Conservation (phyloP, 2,329 filamentous ascomycete species). For the Hypoxylon sp. region DNA sequence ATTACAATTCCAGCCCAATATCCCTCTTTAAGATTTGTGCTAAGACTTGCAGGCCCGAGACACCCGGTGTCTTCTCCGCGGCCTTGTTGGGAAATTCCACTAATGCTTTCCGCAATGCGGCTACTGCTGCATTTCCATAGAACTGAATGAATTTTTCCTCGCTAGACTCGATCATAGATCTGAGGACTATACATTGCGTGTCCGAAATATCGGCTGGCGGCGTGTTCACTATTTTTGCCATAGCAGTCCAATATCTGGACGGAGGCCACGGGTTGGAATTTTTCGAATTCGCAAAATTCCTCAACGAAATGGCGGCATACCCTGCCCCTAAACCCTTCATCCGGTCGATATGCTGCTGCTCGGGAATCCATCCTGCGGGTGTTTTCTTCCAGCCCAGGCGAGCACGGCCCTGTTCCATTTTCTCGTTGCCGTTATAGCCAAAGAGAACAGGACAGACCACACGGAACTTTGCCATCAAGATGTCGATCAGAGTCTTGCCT, state of each 20-base stretch:
- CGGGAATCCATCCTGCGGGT: slow-evolving; percentile 68
- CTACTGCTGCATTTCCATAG: slow-evolving; percentile 84
- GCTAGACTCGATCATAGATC: slow-evolving; percentile 79
- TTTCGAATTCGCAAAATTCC: slow-evolving; percentile 81
- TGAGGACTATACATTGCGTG: slow-evolving; percentile 80
- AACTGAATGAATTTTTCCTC: slow-evolving; percentile 83
- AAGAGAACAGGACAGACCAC: slow-evolving; percentile 87
- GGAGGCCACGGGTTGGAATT: slow-evolving; percentile 83
- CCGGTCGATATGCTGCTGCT: slow-evolving; percentile 82
- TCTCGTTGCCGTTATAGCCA: slow-evolving; percentile 83
- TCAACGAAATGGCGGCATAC: slow-evolving; percentile 84
- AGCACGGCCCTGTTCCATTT: slow-evolving; percentile 75
- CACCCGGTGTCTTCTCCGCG: slow-evolving; percentile 63
- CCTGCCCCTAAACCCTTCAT: slow-evolving; percentile 89
- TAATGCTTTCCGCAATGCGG: slow-evolving; percentile 77
- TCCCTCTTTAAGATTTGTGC: slow-evolving; percentile 68
- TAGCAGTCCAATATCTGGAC: slow-evolving; percentile 83
- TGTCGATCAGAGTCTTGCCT: slow-evolving; percentile 79
- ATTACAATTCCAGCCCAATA: slow-evolving; percentile 63
- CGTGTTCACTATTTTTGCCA: slow-evolving; percentile 84
- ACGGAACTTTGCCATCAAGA: slow-evolving; percentile 89
- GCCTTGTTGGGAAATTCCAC: slow-evolving; percentile 78
- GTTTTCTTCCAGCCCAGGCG: slow-evolving; percentile 82
- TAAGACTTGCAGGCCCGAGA: slow-evolving; percentile 67
- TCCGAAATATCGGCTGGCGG: slow-evolving; percentile 77